phyloP scores from a whole-genome alignment of 2,329 filamentous ascomycete species.

The Ilyonectria robusta region DNA sequence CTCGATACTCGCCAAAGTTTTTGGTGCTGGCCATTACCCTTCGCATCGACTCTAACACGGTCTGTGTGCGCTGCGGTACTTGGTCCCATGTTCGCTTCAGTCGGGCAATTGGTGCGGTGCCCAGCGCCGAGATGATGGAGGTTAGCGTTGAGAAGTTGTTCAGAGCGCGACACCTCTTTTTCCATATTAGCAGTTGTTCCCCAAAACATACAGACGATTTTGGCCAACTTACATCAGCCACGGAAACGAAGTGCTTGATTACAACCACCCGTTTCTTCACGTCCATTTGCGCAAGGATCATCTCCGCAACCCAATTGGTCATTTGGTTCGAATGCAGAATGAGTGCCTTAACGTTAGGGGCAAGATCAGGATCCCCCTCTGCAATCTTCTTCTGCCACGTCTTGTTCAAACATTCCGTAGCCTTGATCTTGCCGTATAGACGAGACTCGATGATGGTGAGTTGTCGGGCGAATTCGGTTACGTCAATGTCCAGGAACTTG shows the following conservation, averaged over 20 bases:
- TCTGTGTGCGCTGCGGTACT: conserved; percentile 87
- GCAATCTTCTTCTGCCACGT: conserved; percentile 97
- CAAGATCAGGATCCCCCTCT: conserved; percentile 86
- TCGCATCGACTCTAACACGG: conserved; percentile 89
- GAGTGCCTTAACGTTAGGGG: conserved; percentile 93
- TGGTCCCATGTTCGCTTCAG: conserved; percentile 95
- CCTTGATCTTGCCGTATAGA: conserved; percentile 95
- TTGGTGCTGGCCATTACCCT: conserved; percentile 96
- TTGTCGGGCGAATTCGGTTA: conserved; percentile 96
- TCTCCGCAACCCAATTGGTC: conserved; percentile 99
- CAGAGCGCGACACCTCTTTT: conserved; percentile 88
- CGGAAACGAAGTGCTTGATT: conserved; percentile 97
- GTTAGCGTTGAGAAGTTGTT: conserved; percentile 99
- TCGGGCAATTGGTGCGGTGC: conserved; percentile 94
- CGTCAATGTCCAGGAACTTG: conserved; percentile 97
- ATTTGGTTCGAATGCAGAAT: conserved; percentile 99
- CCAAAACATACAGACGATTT: background rate
- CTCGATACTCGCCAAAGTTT: conserved; percentile 97
- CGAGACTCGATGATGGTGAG: conserved; percentile 97
- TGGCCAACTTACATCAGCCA: conserved; percentile 84
- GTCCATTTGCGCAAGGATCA: conserved; percentile 96
- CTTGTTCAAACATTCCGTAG: conserved; percentile 97
- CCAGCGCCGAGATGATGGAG: conserved; percentile 95
- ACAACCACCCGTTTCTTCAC: conserved; percentile 97
- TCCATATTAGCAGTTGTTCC: conserved; percentile 31